Evolutionary conservation across 176 grass and related monocot genomes (phyloP).

Genomic region (Triticum dicoccoides): DNA sequence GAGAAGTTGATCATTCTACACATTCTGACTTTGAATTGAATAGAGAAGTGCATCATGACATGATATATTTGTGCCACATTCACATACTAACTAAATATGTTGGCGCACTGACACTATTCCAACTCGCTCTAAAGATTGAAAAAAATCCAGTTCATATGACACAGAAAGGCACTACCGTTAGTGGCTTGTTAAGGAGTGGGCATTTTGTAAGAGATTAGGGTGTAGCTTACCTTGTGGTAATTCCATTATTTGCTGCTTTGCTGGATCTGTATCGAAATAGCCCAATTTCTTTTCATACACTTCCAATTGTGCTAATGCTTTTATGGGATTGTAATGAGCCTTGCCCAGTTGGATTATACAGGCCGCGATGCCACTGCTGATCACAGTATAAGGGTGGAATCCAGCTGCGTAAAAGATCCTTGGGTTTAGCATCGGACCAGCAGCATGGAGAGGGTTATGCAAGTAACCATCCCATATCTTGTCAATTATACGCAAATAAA

Average conservation of each 20-base stretch:
- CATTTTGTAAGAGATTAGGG: constrained; percentile 6
- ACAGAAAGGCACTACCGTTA: neutral
- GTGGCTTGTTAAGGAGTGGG: neutral
- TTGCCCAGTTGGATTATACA: constrained; percentile 38
- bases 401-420: constrained; percentile 46
- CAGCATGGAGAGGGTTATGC: constrained; percentile 69
- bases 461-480: constrained; percentile 68
- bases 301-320: constrained; percentile 49
- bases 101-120: neutral
- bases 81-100: constrained; percentile 3
- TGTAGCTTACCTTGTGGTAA: constrained; percentile 57
- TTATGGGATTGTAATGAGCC: constrained; percentile 31
- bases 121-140: neutral
- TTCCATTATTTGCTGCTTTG: constrained; percentile 31
- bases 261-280: constrained; percentile 38
- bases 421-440: constrained; percentile 70
- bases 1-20: too few species aligned
- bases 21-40: neutral
- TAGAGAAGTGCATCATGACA: neutral
- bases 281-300: constrained; percentile 44
- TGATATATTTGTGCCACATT: neutral
- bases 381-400: constrained; percentile 50
- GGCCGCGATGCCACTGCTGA: constrained; percentile 49
- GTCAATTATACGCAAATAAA: constrained; percentile 53
- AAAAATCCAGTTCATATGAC: neutral